Evolutionary conservation across 2,329 filamentous ascomycete genomes (phyloP).

Genomic region (Aspergillus pseudoterreus): DNA sequence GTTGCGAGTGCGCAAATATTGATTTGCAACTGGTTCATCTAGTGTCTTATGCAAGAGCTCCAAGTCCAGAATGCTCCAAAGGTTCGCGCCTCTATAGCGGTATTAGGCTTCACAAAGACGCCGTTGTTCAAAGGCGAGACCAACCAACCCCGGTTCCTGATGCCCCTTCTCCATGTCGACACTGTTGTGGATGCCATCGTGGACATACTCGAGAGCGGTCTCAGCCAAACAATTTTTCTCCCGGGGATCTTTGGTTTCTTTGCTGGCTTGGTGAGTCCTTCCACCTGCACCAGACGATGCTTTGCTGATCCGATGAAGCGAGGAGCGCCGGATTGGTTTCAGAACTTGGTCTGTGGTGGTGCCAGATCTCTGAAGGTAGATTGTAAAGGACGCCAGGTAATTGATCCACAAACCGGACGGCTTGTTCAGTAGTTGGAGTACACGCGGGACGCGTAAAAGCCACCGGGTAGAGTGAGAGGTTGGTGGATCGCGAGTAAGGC

Average conservation of each 20-base stretch:
- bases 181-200: slow-evolving; percentile 22
- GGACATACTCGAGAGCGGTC: slow-evolving; percentile 17
- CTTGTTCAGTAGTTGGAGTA: no score
- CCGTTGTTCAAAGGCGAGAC: slow-evolving; percentile 22
- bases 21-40: neutral
- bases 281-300: no score
- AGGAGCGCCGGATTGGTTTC: no score
- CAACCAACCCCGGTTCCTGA: slow-evolving; percentile 20
- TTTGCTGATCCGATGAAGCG: no score
- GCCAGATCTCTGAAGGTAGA: no score
- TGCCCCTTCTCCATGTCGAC: slow-evolving; percentile 22
- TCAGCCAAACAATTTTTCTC: slow-evolving; percentile 15
- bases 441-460: no score
- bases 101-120: slow-evolving; percentile 23
- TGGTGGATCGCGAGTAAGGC: no score
- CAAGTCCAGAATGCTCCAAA: neutral
- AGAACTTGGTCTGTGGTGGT: no score
- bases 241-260: slow-evolving; percentile 17
- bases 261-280: slow-evolving; percentile 21
- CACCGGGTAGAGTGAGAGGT: no score
- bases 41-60: no score
- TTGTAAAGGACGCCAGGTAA: no score
- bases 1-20: neutral
- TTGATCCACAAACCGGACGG: no score
- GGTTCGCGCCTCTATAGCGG: neutral